Evolutionary conservation across 352 stramenopile species (phyloP), one percentile per base, ranked within the genome.

Genomic region (Globisporangium parvum): DNA sequence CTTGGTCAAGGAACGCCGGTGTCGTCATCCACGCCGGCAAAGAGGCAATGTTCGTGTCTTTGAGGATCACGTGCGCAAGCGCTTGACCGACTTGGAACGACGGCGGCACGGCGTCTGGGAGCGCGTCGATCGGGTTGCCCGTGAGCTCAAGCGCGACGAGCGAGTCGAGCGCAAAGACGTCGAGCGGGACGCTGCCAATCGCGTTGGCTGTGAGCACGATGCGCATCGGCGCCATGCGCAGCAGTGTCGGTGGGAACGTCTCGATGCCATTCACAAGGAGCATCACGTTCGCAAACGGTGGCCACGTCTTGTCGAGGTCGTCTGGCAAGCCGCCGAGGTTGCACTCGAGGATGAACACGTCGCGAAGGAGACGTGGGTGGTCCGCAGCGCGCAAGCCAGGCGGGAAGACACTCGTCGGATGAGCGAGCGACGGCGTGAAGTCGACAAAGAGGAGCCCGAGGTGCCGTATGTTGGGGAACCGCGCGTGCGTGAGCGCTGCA

Each of bases 1-100:
- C 58, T 33, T 47, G 49, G 21, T 14, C 31, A 1, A 52, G 28
- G 35, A 63, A 63, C 31, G 57, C 33, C 17, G 20, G 18, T 12
- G 57, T 54, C 10, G 42, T 44, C 49, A 63, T 64, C 58, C 58
- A 64, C 35, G 46, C 18, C 2, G 58, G 58, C 35, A 64, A 20
- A 3, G 6, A 15, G 18, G 45, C 55, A 15, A 64, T 44, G 51
- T 64, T 64, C 4, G 51, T 59, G 51, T 24, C 2, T 14, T 41
- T 17, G 58, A 64, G 50, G 31, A 45, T 42, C 21, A 65, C 20
- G 12, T 53, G 47, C 10, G 9, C 39, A 28, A 65, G 53, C 20
- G 46, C 24, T 47, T 17, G 33, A 57, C 26, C 41, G 17, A 39
- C 21, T 53, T 6, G 45, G 40, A n/a, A 59, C 11, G 10, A 28